Base-by-base conservation (phyloP, 176 grass and related monocot genomes). In the Aegilops bicornis region DNA sequence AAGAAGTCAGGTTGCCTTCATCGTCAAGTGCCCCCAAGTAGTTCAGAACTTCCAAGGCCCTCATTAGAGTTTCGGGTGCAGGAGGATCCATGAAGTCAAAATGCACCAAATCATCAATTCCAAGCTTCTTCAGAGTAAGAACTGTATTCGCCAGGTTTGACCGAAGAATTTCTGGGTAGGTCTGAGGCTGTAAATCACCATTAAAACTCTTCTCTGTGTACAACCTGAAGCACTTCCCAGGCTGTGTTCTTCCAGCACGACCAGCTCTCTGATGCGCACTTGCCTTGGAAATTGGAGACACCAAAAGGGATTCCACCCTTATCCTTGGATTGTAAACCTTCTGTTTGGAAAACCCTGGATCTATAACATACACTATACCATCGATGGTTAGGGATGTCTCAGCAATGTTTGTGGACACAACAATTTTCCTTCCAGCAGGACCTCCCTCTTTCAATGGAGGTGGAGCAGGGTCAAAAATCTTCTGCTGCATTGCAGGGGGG, bases 71-170 rank as follows among this genome's bases (percentile, higher is more conserved):
- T 87, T 99, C 97, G 1, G 97, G 97, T 58, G 94, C 97, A 79
- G 97, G 97, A 79, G 97, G 97, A 47, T 99, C 97, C 97, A 99
- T 99, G 79, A 99, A 99, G 47, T 99, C 97, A 79, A 96, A 96
- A 87, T 99, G 97, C 77, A 99, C 97, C 36, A 99, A 87, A 93
- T 99, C 97, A 69, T 99, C 97, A 94, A 99, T 99, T 77, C 94
- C 97, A 83, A 96, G 88, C 69, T 99, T 96, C 89, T 99, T 96
- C 90, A 99, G 85, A 24, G 90, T 99, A 74, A 99, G 85, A 74
- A 99, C 94, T 1, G 94, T 94, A 88, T 99, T 99, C 69, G 94
- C 97, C 48, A 99, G 78, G 86, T 99, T 99, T 15, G 97, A 96
- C 22, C 92, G 66, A 40, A 99, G 92, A 82, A 99, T 99, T 92